phyloP scores from a whole-genome alignment of 2,329 filamentous ascomycete species.

The Fusarium dlaminii region DNA sequence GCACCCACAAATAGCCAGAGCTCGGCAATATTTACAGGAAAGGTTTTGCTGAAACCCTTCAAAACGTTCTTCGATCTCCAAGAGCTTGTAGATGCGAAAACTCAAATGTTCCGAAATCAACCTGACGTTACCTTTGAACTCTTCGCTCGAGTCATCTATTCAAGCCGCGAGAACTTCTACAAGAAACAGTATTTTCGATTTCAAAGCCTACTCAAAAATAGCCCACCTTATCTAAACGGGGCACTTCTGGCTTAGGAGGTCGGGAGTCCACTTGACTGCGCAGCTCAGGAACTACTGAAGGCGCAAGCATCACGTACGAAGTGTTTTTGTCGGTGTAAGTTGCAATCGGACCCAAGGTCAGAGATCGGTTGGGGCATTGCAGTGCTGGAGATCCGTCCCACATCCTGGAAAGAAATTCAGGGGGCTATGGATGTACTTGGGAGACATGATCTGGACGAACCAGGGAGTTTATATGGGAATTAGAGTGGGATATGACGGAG shows the following conservation, averaged over 20 bases:
- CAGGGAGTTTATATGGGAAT: not conserved
- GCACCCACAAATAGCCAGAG: not conserved
- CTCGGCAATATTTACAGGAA: not conserved
- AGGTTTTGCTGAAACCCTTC: conserved; percentile 28
- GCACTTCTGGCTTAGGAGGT: conserved; percentile 42
- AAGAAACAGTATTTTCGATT: conserved; percentile 72
- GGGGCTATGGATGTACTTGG: conserved; percentile 38
- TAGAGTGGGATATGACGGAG: not conserved
- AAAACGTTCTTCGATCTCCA: conserved; percentile 70
- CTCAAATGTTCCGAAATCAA: conserved; percentile 44
- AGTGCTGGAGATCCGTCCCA: conserved; percentile 41
- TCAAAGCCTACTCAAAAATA: conserved; percentile 68
- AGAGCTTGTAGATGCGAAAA: conserved; percentile 64
- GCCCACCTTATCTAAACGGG: conserved; percentile 59
- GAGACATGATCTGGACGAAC: conserved; percentile 42
- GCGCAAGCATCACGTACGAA: conserved; percentile 32
- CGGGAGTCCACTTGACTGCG: conserved; percentile 40
- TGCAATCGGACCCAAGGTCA: conserved; percentile 33
- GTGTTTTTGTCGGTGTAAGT: conserved; percentile 47
- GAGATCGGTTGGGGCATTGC: conserved; percentile 39
- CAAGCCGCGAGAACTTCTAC: conserved; percentile 60
- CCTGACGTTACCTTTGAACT: conserved; percentile 65
- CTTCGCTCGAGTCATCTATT: conserved; percentile 68
- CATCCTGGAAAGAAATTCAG: conserved; percentile 45
- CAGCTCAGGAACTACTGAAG: conserved; percentile 39